These are phyloP conservation scores for Pythium utonaiense DNA, from an alignment of 352 stramenopile genomes.

Conservation along the genomic window DNA sequence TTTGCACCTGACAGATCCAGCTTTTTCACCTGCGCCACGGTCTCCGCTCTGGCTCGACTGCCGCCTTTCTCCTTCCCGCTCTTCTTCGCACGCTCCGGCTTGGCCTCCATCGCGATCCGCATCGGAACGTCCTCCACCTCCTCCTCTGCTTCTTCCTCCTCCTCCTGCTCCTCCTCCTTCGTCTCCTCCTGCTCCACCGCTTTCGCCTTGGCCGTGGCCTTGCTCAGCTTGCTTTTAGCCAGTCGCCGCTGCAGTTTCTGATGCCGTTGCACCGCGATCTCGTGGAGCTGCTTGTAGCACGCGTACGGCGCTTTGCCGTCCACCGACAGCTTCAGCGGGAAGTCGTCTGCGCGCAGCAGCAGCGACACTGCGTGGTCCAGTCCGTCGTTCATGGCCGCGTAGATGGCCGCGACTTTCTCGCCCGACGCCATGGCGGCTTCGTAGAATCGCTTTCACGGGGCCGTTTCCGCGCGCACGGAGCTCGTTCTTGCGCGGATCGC, in stretches of 20 bases:
- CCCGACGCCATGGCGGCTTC: neutral
- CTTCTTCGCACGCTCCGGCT: neutral
- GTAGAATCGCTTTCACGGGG: neutral
- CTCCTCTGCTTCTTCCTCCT: neutral
- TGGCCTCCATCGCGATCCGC: neutral
- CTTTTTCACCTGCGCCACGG: slow-evolving; percentile 1
- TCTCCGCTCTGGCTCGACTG: neutral
- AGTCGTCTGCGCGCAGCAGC: slow-evolving; percentile 17
- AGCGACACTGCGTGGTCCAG: slow-evolving; percentile 51
- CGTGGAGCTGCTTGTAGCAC: slow-evolving; percentile 20
- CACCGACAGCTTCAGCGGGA: slow-evolving; percentile 20
- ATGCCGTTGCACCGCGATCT: slow-evolving; percentile 19
- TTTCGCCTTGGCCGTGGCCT: slow-evolving; percentile 22
- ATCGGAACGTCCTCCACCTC: neutral
- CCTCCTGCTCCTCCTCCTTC: slow-evolving; percentile 27
- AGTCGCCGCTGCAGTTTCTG: slow-evolving; percentile 22
- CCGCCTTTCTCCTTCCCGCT: neutral
- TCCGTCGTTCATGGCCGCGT: slow-evolving; percentile 36
- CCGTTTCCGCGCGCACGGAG: neutral
- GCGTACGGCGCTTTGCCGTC: slow-evolving; percentile 9
- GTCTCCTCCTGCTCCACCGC: slow-evolving; percentile 15
- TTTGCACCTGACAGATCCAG: slow-evolving; percentile 21
- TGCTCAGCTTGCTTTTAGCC: slow-evolving; percentile 25
- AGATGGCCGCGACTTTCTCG: slow-evolving; percentile 22
- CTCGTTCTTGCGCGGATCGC: neutral